Evolutionary conservation across 306 rosid genomes (phyloP).

Genomic region (Pyrus bretschneideri): DNA sequence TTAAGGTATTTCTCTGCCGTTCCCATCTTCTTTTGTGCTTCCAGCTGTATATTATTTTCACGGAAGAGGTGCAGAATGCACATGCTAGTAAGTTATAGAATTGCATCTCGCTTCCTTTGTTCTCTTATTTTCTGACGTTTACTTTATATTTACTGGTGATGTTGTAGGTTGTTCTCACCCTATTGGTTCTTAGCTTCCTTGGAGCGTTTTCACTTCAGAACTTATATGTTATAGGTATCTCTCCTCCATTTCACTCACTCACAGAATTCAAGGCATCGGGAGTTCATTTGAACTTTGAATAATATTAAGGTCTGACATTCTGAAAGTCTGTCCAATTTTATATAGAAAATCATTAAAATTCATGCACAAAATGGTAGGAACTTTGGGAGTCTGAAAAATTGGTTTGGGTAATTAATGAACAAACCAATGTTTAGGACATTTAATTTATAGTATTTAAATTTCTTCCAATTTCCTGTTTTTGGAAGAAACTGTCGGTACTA

Average conservation of each 20-base stretch:
- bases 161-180: constrained; percentile 52
- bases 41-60: background rate
- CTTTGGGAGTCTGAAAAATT: background rate
- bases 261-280: background rate
- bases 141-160: background rate
- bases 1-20: constrained; percentile 41
- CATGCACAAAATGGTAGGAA: background rate
- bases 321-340: background rate
- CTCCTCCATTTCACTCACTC: background rate
- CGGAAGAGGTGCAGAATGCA: background rate
- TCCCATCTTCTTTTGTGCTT: background rate
- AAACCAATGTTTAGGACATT: background rate
- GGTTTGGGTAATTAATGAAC: background rate
- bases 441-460: background rate
- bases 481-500: background rate
- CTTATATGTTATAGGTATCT: constrained; percentile 57
- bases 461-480: background rate
- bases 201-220: constrained; percentile 63
- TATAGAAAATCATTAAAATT: background rate
- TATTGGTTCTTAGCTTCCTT: constrained; percentile 63
- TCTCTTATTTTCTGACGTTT: background rate
- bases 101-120: background rate
- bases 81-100: background rate
- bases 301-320: too few species aligned
- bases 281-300: background rate